Evolutionary conservation across 2,329 filamentous ascomycete species (phyloP).

Genomic region (Trichoderma sp.): DNA sequence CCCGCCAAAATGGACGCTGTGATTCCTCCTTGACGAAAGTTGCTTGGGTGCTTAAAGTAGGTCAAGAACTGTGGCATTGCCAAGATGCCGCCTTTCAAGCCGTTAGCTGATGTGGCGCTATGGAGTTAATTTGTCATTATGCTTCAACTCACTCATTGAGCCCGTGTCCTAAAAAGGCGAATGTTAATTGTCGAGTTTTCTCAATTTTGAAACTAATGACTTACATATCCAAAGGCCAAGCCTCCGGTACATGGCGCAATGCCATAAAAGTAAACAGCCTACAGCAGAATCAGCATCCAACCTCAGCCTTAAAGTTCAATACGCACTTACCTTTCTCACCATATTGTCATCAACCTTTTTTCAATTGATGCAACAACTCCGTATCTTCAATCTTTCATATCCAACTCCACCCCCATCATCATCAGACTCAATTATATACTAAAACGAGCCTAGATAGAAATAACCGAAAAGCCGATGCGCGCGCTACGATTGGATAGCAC

Average conservation of each 20-base stretch:
- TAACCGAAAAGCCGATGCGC: constrained; percentile 19
- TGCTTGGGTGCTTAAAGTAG: constrained; percentile 28
- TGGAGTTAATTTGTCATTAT: neutral
- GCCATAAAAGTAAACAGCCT: constrained; percentile 25
- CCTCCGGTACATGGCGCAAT: constrained; percentile 28
- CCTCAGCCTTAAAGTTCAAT: neutral
- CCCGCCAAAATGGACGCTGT: constrained; percentile 27
- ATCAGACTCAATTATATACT: constrained; percentile 14
- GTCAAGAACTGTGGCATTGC: constrained; percentile 27
- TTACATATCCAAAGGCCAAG: constrained; percentile 29
- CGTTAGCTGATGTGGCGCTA: neutral
- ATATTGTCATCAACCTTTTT: neutral
- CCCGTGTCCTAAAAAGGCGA: constrained; percentile 20
- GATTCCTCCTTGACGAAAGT: constrained; percentile 28
- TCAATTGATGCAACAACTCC: neutral
- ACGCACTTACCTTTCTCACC: constrained; percentile 21
- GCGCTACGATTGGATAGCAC: constrained; percentile 13
- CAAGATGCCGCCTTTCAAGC: constrained; percentile 18
- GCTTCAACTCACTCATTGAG: constrained; percentile 23
- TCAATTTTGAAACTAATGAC: neutral
- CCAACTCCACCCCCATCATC: constrained; percentile 1
- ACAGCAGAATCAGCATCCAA: neutral
- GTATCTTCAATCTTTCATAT: neutral
- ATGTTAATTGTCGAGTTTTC: neutral
- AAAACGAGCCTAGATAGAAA: neutral